Conservation (phyloP, 441 rosid genomes). For the Metrosideros polymorpha region DNA sequence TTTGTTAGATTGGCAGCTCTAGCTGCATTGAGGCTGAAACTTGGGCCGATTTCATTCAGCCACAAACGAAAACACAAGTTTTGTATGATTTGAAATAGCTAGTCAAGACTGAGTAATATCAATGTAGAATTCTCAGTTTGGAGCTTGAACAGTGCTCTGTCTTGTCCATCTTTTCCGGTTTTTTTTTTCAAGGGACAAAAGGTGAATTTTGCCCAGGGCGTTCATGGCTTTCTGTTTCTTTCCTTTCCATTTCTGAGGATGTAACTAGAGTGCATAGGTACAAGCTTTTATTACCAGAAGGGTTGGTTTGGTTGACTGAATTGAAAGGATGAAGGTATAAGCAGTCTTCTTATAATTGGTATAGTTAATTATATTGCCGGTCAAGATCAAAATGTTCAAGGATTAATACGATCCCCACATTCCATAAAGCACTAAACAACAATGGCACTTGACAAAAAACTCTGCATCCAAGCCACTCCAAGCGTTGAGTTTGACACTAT, state of each 20-base stretch:
- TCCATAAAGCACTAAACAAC: neutral
- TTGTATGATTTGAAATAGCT: neutral
- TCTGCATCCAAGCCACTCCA: neutral
- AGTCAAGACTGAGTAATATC: neutral
- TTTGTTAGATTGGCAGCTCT: neutral
- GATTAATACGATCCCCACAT: neutral
- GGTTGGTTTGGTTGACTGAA: neutral
- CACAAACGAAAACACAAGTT: neutral
- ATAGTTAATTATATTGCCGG: neutral
- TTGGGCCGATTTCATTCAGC: neutral
- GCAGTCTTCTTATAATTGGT: neutral
- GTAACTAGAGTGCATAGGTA: neutral
- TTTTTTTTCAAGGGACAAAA: neutral
- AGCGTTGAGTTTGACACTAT: neutral
- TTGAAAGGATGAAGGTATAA: neutral
- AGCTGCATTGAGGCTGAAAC: neutral
- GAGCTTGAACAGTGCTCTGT: neutral
- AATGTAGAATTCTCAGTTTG: neutral
- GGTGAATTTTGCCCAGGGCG: neutral
- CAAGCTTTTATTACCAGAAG: neutral
- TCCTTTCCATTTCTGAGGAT: neutral
- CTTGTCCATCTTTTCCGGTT: neutral
- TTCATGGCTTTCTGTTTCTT: neutral
- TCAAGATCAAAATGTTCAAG: neutral
- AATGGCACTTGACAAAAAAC: neutral